Conservation (phyloP, 495 filamentous ascomycete species). For the Schizothecium vesticola region DNA sequence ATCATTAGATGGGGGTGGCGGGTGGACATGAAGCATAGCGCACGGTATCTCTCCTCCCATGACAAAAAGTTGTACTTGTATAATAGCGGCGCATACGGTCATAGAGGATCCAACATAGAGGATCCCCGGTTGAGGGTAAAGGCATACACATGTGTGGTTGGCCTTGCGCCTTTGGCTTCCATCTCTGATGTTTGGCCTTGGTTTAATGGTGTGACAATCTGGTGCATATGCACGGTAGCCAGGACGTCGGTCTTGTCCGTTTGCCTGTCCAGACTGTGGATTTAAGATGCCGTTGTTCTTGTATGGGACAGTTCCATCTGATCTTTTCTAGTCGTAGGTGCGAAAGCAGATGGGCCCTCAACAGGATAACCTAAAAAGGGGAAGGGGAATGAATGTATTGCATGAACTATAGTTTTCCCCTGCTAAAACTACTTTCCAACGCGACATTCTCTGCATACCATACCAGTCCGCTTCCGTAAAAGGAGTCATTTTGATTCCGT, state of each 20-base stretch:
- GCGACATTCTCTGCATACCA: too few species aligned
- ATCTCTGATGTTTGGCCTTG: background rate
- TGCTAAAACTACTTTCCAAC: too few species aligned
- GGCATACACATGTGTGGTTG: constrained; percentile 9
- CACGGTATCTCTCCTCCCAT: constrained; percentile 33
- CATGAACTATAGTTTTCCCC: too few species aligned
- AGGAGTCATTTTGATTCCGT: too few species aligned
- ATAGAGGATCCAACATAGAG: constrained; percentile 19
- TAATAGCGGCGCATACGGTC: constrained; percentile 24
- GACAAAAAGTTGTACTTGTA: constrained; percentile 25
- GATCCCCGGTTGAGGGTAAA: constrained; percentile 19
- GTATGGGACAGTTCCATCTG: background rate
- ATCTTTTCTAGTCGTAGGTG: background rate
- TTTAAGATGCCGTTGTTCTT: background rate
- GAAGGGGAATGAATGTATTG: too few species aligned
- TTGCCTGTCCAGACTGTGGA: background rate
- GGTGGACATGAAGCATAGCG: constrained; percentile 22
- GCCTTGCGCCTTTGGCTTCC: background rate
- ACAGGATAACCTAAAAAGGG: background rate
- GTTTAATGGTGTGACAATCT: constrained; percentile 7
- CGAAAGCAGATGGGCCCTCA: background rate
- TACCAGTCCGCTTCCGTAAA: too few species aligned
- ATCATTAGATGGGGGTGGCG: constrained; percentile 12
- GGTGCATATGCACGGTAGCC: background rate
- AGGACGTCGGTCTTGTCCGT: background rate